Evolutionary conservation across 2,329 filamentous ascomycete species (phyloP).

Genomic region (Pestalotiopsis sp.): DNA sequence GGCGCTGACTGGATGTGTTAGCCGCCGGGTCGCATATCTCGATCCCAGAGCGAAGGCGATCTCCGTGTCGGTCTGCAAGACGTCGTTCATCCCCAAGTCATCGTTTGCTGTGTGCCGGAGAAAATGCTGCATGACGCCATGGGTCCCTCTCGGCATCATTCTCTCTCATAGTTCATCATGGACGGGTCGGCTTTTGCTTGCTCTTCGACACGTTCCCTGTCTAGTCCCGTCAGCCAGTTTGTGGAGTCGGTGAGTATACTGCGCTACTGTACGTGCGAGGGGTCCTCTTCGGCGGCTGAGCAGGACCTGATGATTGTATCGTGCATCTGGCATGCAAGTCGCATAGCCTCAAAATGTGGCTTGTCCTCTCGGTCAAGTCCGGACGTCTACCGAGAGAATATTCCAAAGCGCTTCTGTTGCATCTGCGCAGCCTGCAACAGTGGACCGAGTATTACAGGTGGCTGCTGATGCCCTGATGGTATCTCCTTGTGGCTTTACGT

Average conservation of each 20-base stretch:
- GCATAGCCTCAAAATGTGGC: constrained; percentile 1
- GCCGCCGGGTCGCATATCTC: background rate
- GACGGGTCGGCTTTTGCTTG: background rate
- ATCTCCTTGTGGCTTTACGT: background rate
- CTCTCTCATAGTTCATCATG: background rate
- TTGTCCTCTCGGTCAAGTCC: constrained; percentile 10
- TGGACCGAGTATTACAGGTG: background rate
- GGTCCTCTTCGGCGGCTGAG: background rate
- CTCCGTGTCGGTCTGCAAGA: background rate
- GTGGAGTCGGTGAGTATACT: background rate
- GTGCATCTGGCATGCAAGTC: background rate
- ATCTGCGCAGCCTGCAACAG: background rate
- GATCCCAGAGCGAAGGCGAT: background rate
- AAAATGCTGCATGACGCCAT: background rate
- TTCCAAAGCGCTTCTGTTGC: constrained; percentile 4
- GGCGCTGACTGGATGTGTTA: background rate
- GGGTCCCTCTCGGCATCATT: background rate
- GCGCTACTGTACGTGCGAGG: background rate
- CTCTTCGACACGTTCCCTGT: background rate
- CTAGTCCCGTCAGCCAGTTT: background rate
- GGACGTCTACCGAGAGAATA: background rate
- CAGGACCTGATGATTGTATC: background rate
- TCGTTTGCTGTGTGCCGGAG: background rate
- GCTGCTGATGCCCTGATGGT: background rate
- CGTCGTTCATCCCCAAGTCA: background rate